phyloP scores from a whole-genome alignment of 306 rosid species.

The Sophora flavescens region DNA sequence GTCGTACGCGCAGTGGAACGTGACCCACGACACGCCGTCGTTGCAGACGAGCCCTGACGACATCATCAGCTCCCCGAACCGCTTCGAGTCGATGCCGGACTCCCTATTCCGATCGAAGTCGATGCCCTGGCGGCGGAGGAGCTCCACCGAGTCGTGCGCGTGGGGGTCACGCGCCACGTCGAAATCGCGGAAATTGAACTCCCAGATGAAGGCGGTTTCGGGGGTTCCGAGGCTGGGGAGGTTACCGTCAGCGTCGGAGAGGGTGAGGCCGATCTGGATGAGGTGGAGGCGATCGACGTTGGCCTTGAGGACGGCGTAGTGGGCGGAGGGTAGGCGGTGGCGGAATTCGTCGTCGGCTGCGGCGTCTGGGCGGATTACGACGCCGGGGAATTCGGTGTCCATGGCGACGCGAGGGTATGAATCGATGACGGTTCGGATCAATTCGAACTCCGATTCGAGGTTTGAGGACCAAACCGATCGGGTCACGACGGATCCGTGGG shows the following conservation, averaged over 20 bases:
- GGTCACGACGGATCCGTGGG: constrained; percentile 36
- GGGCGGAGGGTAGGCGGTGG: constrained; percentile 19
- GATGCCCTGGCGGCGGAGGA: constrained; percentile 70
- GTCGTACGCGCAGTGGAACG: constrained; percentile 77
- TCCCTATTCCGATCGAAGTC: constrained; percentile 60
- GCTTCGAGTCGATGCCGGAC: constrained; percentile 55
- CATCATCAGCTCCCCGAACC: constrained; percentile 72
- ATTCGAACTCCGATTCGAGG: constrained; percentile 56
- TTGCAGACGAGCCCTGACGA: constrained; percentile 76
- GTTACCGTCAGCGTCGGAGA: constrained; percentile 60
- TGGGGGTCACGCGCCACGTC: constrained; percentile 65
- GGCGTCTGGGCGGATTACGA: constrained; percentile 56
- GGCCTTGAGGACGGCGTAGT: constrained; percentile 69
- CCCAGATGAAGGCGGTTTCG: constrained; percentile 56
- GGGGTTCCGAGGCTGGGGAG: constrained; percentile 63
- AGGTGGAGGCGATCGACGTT: constrained; percentile 74
- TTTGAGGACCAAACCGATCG: constrained; percentile 75
- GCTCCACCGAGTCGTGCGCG: constrained; percentile 64
- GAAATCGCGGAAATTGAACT: constrained; percentile 73
- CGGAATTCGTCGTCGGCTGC: not conserved
- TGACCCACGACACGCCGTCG: constrained; percentile 60
- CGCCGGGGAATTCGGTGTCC: constrained; percentile 92
- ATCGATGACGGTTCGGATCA: constrained; percentile 60
- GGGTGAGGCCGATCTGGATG: constrained; percentile 75
- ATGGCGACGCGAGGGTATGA: constrained; percentile 57